Conservation (phyloP, 2,329 filamentous ascomycete genomes). For the Calonectria henricotiae region DNA sequence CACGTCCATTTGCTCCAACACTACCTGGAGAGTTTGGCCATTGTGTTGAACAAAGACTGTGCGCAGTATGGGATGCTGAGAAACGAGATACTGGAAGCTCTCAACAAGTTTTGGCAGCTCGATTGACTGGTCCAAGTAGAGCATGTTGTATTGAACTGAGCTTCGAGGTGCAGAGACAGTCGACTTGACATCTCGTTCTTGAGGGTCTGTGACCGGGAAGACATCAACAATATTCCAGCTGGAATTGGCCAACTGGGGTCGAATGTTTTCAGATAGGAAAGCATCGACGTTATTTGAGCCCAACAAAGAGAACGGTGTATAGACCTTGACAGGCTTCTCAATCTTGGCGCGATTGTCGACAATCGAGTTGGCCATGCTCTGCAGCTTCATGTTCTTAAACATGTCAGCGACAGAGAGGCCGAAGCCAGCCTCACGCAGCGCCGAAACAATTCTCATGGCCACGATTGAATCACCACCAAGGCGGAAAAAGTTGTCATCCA, state of each 20-base stretch:
- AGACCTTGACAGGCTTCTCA: conserved; percentile 34
- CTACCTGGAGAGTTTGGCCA: conserved; percentile 43
- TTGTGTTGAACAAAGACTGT: conserved; percentile 50
- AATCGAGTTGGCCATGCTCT: conserved; percentile 46
- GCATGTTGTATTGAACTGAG: conserved; percentile 53
- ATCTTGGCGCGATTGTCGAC: conserved; percentile 33
- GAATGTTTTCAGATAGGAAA: conserved; percentile 42
- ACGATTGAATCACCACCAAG: conserved; percentile 51
- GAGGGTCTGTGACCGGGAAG: conserved; percentile 46
- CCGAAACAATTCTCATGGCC: conserved; percentile 52
- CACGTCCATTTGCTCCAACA: conserved; percentile 43
- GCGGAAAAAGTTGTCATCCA: conserved; percentile 54
- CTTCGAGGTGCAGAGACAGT: conserved; percentile 47
- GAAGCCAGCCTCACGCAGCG: conserved; percentile 47
- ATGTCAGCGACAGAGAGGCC: conserved; percentile 51
- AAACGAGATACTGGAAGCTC: conserved; percentile 48
- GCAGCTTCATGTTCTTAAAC: conserved; percentile 52
- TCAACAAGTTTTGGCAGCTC: conserved; percentile 41
- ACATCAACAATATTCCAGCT: conserved; percentile 48
- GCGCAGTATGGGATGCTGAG: conserved; percentile 48
- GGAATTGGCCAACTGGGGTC: conserved; percentile 42
- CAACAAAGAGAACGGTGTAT: conserved; percentile 47
- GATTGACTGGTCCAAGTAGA: conserved; percentile 50
- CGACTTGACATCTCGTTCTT: conserved; percentile 46
- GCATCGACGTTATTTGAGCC: conserved; percentile 36